These are phyloP conservation scores for Evernia prunastri DNA, from an alignment of 495 filamentous ascomycete genomes.

Conservation along the genomic window DNA sequence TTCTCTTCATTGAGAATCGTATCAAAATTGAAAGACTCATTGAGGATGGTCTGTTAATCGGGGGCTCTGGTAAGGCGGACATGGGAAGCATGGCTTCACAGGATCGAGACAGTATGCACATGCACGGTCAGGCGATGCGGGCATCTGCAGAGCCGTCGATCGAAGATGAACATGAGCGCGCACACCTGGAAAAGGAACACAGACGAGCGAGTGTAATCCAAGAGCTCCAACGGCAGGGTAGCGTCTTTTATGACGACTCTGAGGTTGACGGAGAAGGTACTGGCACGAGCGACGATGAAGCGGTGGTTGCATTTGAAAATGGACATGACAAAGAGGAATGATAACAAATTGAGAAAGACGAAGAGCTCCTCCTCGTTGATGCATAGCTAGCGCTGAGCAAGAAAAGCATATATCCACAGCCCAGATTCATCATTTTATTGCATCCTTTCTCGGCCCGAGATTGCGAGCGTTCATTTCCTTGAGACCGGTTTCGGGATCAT, in stretches of 20 bases:
- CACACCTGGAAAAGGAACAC: conserved; percentile 27
- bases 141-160: conserved; percentile 2
- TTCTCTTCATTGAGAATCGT: conserved; percentile 83
- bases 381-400: not conserved
- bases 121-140: conserved; percentile 17
- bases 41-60: conserved; percentile 62
- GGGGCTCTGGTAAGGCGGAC: conserved; percentile 25
- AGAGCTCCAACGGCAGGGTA: conserved; percentile 53
- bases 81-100: not conserved
- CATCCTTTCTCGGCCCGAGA: no score
- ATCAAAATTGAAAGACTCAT: conserved; percentile 76
- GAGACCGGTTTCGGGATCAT: not conserved
- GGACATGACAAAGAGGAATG: conserved; percentile 18
- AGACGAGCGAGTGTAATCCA: conserved; percentile 43
- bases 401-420: not conserved
- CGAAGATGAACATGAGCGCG: conserved; percentile 24
- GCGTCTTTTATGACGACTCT: conserved; percentile 51
- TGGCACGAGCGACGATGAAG: conserved; percentile 24
- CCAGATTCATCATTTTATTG: not conserved
- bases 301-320: conserved; percentile 2
- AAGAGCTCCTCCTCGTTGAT: not conserved
- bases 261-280: conserved; percentile 33
- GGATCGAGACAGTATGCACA: conserved; percentile 13
- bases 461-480: no score
- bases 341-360: not conserved